phyloP scores from a whole-genome alignment of 192 early-diverging fungal species.

The Backusella parvicylindrica region DNA sequence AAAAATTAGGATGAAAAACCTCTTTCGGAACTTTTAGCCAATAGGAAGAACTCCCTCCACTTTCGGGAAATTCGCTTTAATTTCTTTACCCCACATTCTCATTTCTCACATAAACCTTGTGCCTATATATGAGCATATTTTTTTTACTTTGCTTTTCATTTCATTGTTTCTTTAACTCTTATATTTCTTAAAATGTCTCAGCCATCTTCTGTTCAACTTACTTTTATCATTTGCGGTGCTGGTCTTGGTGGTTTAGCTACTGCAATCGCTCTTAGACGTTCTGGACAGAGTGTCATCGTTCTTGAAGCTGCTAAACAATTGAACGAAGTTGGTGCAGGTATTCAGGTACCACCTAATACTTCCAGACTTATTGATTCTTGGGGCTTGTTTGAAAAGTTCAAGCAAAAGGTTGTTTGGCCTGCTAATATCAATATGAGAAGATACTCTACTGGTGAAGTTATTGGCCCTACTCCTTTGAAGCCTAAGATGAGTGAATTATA shows the following conservation, averaged over 20 bases:
- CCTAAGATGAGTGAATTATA: constrained; percentile 12
- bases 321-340: constrained; percentile 18
- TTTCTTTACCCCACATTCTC: neutral
- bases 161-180: neutral
- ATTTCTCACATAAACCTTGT: constrained; percentile 1
- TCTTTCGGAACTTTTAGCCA: neutral
- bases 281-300: constrained; percentile 15
- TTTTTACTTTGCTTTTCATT: neutral
- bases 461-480: constrained; percentile 8
- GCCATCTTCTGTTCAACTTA: neutral
- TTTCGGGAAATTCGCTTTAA: neutral
- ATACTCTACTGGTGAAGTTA: constrained; percentile 17
- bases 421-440: constrained; percentile 12
- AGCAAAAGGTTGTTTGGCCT: constrained; percentile 12
- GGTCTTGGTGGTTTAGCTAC: constrained; percentile 15
- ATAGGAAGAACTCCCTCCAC: neutral
- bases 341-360: constrained; percentile 19
- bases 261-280: constrained; percentile 12
- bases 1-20: neutral
- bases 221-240: constrained; percentile 12
- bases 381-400: constrained; percentile 7
- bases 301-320: constrained; percentile 14
- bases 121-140: constrained; percentile 1
- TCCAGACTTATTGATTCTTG: constrained; percentile 12
- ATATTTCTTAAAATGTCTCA: constrained; percentile 9